phyloP scores from a whole-genome alignment of 2,329 filamentous ascomycete species.

The Apiospora sp. region DNA sequence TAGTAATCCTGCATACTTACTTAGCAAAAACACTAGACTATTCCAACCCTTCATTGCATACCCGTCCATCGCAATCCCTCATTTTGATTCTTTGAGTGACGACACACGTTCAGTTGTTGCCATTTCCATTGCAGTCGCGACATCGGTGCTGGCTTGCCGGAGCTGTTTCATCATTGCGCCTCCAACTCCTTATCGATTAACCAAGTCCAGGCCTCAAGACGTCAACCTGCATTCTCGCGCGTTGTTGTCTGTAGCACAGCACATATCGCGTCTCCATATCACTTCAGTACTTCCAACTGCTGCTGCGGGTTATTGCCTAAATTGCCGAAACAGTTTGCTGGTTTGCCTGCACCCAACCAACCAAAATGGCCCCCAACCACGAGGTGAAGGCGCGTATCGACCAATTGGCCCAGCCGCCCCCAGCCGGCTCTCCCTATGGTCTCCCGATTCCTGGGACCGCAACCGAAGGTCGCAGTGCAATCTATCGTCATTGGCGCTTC shows the following conservation, averaged over 20 bases:
- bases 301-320: neutral
- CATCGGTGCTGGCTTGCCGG: constrained; percentile 5
- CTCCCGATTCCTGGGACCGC: constrained; percentile 79
- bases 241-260: constrained; percentile 14
- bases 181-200: constrained; percentile 15
- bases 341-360: neutral
- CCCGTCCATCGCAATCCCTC: neutral
- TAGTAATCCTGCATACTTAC: neutral
- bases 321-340: neutral
- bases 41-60: neutral
- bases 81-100: neutral
- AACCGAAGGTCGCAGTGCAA: constrained; percentile 72
- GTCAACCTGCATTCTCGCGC: constrained; percentile 14
- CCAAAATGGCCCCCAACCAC: constrained; percentile 45
- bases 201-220: constrained; percentile 4
- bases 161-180: constrained; percentile 14
- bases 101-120: neutral
- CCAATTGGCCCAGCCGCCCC: constrained; percentile 69
- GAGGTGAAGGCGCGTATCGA: constrained; percentile 52
- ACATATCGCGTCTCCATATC: constrained; percentile 16
- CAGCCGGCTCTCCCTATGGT: constrained; percentile 79
- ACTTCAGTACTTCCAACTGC: neutral
- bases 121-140: neutral
- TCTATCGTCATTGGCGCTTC: constrained; percentile 87
- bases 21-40: neutral